Percentiles rank a stretch among this genome's conserved stretches.
phyloP scores from a whole-genome alignment of 768 basidiomycete species.

The Lanmaoa pseudosensibilis region DNA sequence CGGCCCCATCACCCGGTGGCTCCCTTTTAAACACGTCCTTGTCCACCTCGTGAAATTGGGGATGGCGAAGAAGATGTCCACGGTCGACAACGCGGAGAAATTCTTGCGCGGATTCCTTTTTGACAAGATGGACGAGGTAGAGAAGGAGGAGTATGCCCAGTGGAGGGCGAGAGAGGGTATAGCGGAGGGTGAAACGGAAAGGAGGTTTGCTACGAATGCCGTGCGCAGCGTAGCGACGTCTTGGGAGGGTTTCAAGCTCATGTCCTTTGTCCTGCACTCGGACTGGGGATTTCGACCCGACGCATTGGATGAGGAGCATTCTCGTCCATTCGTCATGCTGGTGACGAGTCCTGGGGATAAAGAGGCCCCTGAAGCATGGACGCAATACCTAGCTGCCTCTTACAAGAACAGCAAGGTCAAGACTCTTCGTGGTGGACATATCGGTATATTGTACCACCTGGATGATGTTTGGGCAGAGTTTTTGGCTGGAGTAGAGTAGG shows the following conservation, averaged over 20 bases:
- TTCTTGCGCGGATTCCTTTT: constrained; percentile 42
- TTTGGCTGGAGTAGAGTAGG: constrained; percentile 19
- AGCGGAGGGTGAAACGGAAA: constrained; percentile 45
- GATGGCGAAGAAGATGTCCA: constrained; percentile 38
- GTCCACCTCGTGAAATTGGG: constrained; percentile 32
- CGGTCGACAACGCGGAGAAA: constrained; percentile 40
- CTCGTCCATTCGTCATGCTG: constrained; percentile 45
- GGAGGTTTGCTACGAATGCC: constrained; percentile 41
- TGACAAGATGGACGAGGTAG: constrained; percentile 40
- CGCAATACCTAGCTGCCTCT: constrained; percentile 47
- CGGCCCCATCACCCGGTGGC: constrained; percentile 44
- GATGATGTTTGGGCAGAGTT: constrained; percentile 47
- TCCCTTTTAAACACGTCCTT: constrained; percentile 41
- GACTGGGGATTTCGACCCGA: constrained; percentile 52
- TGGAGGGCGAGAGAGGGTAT: constrained; percentile 44
- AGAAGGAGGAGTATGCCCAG: constrained; percentile 33
- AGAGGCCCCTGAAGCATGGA: constrained; percentile 43
- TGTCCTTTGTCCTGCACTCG: constrained; percentile 43
- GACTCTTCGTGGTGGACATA: constrained; percentile 49
- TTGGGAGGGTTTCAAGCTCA: constrained; percentile 53
- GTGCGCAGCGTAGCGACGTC: constrained; percentile 47
- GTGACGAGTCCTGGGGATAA: constrained; percentile 44
- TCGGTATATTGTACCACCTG: constrained; percentile 45
- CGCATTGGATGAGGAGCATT: constrained; percentile 45
- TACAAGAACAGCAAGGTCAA: constrained; percentile 46